Evolutionary conservation across 2,329 filamentous ascomycete species (phyloP).

Genomic region (Fusarium nodosum): DNA sequence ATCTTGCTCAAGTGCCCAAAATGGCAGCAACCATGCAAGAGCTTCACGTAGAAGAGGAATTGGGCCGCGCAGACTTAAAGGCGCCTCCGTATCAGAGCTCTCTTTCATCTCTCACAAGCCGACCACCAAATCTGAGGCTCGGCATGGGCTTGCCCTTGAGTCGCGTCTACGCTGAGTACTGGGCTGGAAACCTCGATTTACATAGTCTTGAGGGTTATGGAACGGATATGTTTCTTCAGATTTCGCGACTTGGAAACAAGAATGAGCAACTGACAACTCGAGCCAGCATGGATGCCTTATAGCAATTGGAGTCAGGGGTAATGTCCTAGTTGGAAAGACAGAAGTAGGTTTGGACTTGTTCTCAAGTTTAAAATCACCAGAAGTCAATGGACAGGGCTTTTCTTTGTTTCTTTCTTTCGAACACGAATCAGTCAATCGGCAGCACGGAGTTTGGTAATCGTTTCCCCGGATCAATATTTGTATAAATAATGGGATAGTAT

Average conservation of each 20-base stretch:
- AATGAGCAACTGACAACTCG: slow-evolving; percentile 91
- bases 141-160: slow-evolving; percentile 96
- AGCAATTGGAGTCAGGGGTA: slow-evolving; percentile 37
- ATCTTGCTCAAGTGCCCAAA: slow-evolving; percentile 86
- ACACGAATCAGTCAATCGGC: slow-evolving; percentile 19
- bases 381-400: slow-evolving; percentile 20
- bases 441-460: slow-evolving; percentile 47
- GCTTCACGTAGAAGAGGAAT: slow-evolving; percentile 67
- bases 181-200: slow-evolving; percentile 91
- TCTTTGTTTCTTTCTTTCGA: slow-evolving; percentile 2
- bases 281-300: slow-evolving; percentile 83
- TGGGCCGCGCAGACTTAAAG: slow-evolving; percentile 59
- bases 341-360: background rate
- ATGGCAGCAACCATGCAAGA: slow-evolving; percentile 96
- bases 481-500: slow-evolving; percentile 14
- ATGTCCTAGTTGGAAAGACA: slow-evolving; percentile 29
- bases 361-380: background rate
- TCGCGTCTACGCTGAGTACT: slow-evolving; percentile 96
- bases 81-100: slow-evolving; percentile 68
- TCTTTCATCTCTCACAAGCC: slow-evolving; percentile 81
- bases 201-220: slow-evolving; percentile 97
- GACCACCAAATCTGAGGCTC: slow-evolving; percentile 87
- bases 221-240: slow-evolving; percentile 94
- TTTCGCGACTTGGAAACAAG: slow-evolving; percentile 96
- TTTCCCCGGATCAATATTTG: slow-evolving; percentile 11